Base-by-base conservation (phyloP, 208 protist species). In the Tritrichomonas musculus region DNA sequence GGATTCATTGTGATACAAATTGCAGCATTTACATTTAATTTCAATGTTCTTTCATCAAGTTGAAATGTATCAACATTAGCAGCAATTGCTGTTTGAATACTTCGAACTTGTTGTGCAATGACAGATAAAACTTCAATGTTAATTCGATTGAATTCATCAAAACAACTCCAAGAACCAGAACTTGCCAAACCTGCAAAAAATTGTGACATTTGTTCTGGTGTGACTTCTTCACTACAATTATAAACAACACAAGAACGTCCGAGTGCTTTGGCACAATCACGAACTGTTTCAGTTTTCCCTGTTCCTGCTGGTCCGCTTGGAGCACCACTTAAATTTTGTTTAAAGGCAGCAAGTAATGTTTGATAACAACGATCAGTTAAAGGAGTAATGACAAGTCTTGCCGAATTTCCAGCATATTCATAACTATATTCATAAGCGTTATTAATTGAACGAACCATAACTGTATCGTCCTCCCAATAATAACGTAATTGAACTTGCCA, bases 221-320 rank as follows among this genome's bases (percentile, higher is more conserved):
- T 95, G 22, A 96, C 97, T 72, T 97, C 97, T 94, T 99, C 98
- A n/a, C 97, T 98, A 96, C 98, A 99, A 95, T 99, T 99, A 96
- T 99, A 99, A 60, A 99, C 98, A n/a, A 97, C 94, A 93, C 95
- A 96, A 66, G 94, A 93, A 30, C 95, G 92, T 1, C 95, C 96
- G 2, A 97, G 88, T n/a, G 94, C 94, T 93, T 96, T 96, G n/a
- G 96, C 96, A 25, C 96, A 93, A 93, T 96, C 95, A 93, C 96
- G 96, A 30, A 95, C 94, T n/a, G 96, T 50, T 94, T 97, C 96
- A 20, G 96, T 97, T 93, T 97, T 97, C 25, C 96, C 96, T 47
- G 96, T 97, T 30, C 96, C 96, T 55, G 96, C 96, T 39, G 95
- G 95, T 25, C 96, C 96, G 14, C 94, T 94, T 20, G 96, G 96